Base-by-base conservation (phyloP, 805 yeast species). In the Yueomyces sp. region DNA sequence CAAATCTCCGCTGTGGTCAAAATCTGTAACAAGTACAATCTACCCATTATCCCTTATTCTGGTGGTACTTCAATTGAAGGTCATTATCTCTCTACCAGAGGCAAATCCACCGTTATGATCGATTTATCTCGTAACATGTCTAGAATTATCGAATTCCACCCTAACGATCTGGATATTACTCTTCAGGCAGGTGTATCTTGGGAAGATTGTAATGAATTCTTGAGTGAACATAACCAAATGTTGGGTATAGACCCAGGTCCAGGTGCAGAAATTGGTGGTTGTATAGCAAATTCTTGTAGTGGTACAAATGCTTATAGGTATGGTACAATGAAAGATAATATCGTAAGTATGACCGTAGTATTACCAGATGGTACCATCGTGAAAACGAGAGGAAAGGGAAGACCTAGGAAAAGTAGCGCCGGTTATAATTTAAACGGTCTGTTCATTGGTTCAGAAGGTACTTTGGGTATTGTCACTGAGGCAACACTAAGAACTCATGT, bases 11-110 rank as follows among this genome's bases (percentile, higher is more conserved):
- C 65, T 26, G 69, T 84, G 9, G 62, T 82, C 64, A 76, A 76
- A 51, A 63, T 81, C 5, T 77, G 84, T 44, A 77, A 81, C 53
- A 66, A 72, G 48, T 70, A 75, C 54, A 64, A 59, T 36, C 69
- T 84, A 3, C 90, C 94, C 4, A 76, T 83, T 45, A 77, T 84
- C n/a, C 87, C 92, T 1, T 81, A 63, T 46, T 74, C 85, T 1
- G 94, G 92, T 7, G 85, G 85, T 31, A 77, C 92, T 0, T 80
- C 90, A 0, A 63, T 84, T 37, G 94, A 84, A 58, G 94, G 92
- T n/a, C 87, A 84, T 54, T 80, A 76, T 57, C 68, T 80, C 40
- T 79, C 85, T 4, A 79, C 87, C 0, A 68, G 87, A 52, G 68
- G 73, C 4, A 82, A 84, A 2, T 71, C 85, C 31, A 74, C 83